Conservation (phyloP, 73 alveolate species). For the Tetrahymena elliotti region DNA sequence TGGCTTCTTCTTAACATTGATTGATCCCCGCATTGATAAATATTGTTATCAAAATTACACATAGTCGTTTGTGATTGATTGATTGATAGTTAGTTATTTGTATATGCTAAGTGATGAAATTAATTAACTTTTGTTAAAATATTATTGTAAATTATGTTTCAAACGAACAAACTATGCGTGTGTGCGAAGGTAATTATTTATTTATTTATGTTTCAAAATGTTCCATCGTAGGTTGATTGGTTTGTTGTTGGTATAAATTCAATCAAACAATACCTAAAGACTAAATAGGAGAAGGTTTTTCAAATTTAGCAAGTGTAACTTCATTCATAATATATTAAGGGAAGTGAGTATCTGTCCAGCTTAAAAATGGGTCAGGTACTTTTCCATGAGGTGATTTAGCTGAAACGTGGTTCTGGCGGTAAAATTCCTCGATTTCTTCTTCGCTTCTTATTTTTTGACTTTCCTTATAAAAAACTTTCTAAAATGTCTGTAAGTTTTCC, state of each 20-base stretch:
- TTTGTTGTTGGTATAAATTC: neutral
- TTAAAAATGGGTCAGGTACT: neutral
- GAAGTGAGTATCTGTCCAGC: neutral
- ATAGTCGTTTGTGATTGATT: neutral
- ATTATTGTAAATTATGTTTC: neutral
- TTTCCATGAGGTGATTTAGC: neutral
- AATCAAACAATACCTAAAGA: neutral
- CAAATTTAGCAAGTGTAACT: neutral
- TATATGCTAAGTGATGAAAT: neutral
- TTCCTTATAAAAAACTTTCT: neutral
- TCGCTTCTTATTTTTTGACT: neutral
- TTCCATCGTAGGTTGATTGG: neutral
- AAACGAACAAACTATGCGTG: neutral
- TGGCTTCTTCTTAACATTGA: neutral
- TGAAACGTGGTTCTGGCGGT: neutral
- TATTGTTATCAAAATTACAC: neutral
- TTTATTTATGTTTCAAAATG: neutral
- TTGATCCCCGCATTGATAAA: neutral
- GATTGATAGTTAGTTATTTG: too few species aligned
- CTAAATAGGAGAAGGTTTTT: neutral
- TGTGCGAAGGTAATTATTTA: neutral
- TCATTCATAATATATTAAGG: neutral
- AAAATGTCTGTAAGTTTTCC: neutral
- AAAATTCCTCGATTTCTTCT: neutral
- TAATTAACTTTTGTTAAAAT: neutral